Base-by-base conservation (phyloP, 1,284 basidiomycete species). In the Laetiporus sulphureus region DNA sequence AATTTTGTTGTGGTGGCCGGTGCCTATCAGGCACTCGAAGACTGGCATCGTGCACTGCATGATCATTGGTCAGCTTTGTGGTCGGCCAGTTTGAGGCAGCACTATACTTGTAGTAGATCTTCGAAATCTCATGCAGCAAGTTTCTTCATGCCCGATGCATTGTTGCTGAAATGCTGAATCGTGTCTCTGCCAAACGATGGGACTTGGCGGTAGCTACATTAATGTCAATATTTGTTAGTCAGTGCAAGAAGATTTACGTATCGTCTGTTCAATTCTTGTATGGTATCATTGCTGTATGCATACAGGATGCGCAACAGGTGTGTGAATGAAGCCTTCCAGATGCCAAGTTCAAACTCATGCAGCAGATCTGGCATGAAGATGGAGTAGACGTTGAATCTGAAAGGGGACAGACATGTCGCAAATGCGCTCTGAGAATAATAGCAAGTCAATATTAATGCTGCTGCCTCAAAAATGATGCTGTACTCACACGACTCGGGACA, bases 311-410 rank as follows among this genome's bases (percentile, higher is more conserved):
- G 35, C 5, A 42, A 3, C 3, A 54, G 31, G 20, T 53, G 52
- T 1, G 40, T 47, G 25, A 49, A 49, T 1, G 44, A 18, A 0
- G 41, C 43, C 38, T 53, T 67, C 63, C 65, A 69, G 0, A 62
- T 53, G 2, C 65, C 66, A 0, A 67, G 46, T 39, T 67, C 62
- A 32, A 63, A 49, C 42, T 68, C 61, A 40, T 68, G 65, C 42
- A 68, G 16, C 8, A 66, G 15, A 44, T 69, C 66, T 1, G 57
- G 49, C 0, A 58, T 52, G 1, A 69, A 49, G 35, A 64, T 50
- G n/a, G n/a, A n/a, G n/a, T n/a, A n/a, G n/a, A n/a, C n/a, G n/a
- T n/a, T n/a, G n/a, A n/a, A n/a, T n/a, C n/a, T n/a, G n/a, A n/a
- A n/a, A n/a, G n/a, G n/a, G n/a, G n/a, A n/a, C n/a, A n/a, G n/a